These are phyloP conservation scores for Puccinellia tenuiflora DNA, from an alignment of 176 grass and related monocot genomes.

Conservation along the genomic window DNA sequence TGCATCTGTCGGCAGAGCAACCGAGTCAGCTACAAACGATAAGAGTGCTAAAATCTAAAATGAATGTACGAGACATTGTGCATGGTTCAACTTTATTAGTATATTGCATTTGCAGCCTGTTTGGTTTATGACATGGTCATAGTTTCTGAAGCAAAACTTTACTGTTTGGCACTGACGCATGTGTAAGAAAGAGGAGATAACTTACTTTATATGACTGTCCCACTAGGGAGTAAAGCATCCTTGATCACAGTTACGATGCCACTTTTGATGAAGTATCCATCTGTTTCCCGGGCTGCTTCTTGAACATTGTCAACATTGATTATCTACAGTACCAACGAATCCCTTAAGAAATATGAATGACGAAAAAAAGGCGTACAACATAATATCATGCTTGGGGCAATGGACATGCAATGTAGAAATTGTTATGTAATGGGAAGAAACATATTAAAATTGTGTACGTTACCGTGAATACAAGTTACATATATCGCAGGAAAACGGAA, in stretches of 20 bases:
- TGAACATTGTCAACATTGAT: slow-evolving; percentile 77
- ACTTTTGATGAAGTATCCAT: slow-evolving; percentile 97
- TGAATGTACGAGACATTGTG: background rate
- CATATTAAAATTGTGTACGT: background rate
- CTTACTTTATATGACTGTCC: slow-evolving; percentile 74
- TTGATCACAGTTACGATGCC: slow-evolving; percentile 92
- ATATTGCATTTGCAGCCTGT: background rate
- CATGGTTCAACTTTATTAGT: background rate
- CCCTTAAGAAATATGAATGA: background rate
- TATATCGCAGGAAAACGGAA: background rate
- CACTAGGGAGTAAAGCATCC: slow-evolving; percentile 86
- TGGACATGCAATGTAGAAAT: background rate
- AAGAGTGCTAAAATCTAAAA: background rate
- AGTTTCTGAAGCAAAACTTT: background rate
- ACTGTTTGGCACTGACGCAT: background rate
- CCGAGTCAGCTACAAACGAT: background rate
- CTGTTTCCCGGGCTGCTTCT: slow-evolving; percentile 82
- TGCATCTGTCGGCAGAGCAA: slow-evolving; percentile 4
- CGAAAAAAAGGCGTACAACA: background rate
- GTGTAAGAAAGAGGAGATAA: background rate
- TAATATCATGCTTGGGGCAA: background rate
- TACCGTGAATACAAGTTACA: background rate
- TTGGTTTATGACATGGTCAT: slow-evolving; percentile 16
- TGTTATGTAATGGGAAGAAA: background rate
- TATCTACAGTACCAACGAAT: slow-evolving; percentile 47